Evolutionary conservation across 495 filamentous ascomycete species (phyloP).

Genomic region (Penicillium chermesinum): DNA sequence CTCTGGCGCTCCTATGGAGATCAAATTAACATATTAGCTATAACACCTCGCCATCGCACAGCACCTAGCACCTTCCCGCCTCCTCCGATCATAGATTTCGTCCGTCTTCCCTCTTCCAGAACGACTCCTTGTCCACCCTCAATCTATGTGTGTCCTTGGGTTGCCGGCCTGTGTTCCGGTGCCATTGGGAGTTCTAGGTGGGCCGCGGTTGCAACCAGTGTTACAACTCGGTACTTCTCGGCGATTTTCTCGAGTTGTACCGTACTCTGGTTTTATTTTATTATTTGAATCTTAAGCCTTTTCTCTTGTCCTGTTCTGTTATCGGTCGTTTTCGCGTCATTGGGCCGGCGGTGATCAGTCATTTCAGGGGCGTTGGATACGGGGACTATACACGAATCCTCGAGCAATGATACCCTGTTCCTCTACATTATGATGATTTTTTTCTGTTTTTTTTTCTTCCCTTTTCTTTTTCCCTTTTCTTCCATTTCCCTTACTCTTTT

Average conservation of each 20-base stretch:
- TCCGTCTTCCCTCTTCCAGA: background rate
- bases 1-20: conserved; percentile 26
- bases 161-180: no score
- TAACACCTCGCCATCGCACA: background rate
- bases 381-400: conserved; percentile 47
- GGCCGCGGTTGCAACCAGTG: background rate
- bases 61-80: background rate
- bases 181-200: no score
- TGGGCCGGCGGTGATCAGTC: conserved; percentile 16
- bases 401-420: conserved; percentile 45
- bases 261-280: background rate
- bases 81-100: background rate
- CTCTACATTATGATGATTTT: conserved; percentile 20
- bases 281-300: background rate
- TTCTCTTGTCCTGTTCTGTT: conserved; percentile 2
- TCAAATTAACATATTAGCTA: conserved; percentile 40
- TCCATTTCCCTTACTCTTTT: conserved; percentile 2
- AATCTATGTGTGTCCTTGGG: no score
- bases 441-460: conserved; percentile 12
- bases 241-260: background rate
- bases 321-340: conserved; percentile 15
- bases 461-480: conserved; percentile 8
- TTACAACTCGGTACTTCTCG: background rate
- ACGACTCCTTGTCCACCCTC: background rate
- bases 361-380: conserved; percentile 36